A percentile compares a stretch with the other conserved stretches of the same genome.
phyloP scores from a whole-genome alignment of 345 rosid species.

The Xanthoceras sorbifolium region DNA sequence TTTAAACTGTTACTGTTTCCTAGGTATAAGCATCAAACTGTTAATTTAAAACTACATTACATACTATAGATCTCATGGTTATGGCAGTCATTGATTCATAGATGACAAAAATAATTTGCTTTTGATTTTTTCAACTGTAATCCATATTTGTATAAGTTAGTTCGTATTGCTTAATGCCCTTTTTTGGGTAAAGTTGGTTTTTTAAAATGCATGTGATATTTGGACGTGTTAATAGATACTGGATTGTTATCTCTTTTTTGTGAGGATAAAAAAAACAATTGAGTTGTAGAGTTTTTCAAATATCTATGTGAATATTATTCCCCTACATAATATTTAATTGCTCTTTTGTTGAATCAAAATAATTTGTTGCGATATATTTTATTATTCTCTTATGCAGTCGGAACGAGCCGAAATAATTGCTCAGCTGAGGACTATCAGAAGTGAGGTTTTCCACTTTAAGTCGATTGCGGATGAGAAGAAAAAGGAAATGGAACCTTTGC shows the following conservation, averaged over 20 bases:
- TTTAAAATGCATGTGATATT: not conserved
- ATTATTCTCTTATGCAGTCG: slow-evolving; percentile 28
- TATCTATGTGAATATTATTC: not conserved
- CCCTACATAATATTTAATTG: not conserved
- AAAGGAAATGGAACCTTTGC: slow-evolving; percentile 81
- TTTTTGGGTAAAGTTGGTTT: not conserved
- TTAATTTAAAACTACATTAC: not conserved
- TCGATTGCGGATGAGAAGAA: slow-evolving; percentile 61
- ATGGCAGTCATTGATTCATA: not conserved
- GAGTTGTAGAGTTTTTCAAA: not conserved
- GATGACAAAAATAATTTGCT: not conserved
- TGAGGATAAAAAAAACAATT: not conserved
- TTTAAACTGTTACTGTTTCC: not conserved
- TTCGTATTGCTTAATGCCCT: too few relatives aligned
- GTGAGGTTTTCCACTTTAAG: slow-evolving; percentile 39
- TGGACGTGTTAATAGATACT: not conserved
- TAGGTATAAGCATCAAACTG: not conserved
- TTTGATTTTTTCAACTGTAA: not conserved
- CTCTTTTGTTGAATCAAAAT: not conserved
- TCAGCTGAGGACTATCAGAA: slow-evolving; percentile 43
- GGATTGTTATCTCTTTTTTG: not conserved
- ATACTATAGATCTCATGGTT: not conserved
- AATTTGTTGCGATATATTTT: not conserved
- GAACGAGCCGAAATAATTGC: slow-evolving; percentile 50
- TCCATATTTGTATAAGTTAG: too few relatives aligned